These are phyloP conservation scores for Firmiana major DNA, from an alignment of 345 rosid species.

Conservation along the genomic window DNA sequence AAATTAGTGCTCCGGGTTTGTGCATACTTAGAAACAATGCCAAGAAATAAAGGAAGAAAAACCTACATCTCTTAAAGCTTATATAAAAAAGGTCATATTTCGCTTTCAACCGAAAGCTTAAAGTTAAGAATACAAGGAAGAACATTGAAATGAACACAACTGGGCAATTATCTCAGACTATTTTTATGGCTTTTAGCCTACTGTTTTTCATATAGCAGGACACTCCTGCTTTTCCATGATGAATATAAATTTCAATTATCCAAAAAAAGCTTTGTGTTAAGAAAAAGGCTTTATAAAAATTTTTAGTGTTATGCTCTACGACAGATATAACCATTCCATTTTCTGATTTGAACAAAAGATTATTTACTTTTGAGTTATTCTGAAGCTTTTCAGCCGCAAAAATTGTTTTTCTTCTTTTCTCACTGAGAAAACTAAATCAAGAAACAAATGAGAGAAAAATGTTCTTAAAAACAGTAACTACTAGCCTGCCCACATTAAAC, in stretches of 20 bases:
- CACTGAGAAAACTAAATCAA: neutral
- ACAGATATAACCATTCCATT: neutral
- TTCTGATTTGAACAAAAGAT: neutral
- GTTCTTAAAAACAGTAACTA: neutral
- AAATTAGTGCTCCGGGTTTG: neutral
- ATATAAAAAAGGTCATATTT: neutral
- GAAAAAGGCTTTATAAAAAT: neutral
- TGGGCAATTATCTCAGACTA: neutral
- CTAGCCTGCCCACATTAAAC: neutral
- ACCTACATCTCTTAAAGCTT: neutral
- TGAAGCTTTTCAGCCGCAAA: neutral
- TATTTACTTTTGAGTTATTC: neutral
- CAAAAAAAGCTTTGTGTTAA: neutral
- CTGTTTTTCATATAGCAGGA: neutral
- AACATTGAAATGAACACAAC: neutral
- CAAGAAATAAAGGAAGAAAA: neutral
- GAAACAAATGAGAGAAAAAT: neutral
- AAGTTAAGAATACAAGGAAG: neutral
- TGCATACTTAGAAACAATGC: neutral
- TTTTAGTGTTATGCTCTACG: neutral
- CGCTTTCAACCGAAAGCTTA: neutral
- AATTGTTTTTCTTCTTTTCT: neutral
- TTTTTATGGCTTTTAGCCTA: neutral
- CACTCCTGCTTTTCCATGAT: neutral
- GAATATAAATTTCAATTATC: neutral